These are phyloP conservation scores for Pilasporangium apinafurcum DNA, from an alignment of 352 stramenopile genomes.

Conservation along the genomic window DNA sequence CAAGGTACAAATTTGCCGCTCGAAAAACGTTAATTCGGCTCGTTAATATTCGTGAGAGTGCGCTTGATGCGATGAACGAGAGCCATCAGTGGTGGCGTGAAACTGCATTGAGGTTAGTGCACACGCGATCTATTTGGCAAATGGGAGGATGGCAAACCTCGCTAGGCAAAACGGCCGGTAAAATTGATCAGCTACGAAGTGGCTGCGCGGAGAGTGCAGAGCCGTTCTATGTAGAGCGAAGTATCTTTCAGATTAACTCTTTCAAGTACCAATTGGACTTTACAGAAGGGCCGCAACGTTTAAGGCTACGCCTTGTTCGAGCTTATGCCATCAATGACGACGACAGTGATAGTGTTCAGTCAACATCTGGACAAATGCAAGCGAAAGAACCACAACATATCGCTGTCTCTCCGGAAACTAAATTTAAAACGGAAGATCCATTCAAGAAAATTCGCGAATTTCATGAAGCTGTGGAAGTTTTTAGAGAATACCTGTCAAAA, in stretches of 20 bases:
- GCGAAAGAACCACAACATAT: background rate
- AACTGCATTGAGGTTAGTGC: conserved; percentile 18
- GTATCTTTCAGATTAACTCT: conserved; percentile 36
- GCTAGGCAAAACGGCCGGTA: background rate
- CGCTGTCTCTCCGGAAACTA: no score
- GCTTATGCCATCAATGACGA: conserved; percentile 18
- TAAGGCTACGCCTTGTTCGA: conserved; percentile 37
- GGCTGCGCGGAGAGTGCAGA: no score
- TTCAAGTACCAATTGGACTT: conserved; percentile 34
- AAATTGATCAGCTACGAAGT: background rate
- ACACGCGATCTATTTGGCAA: conserved; percentile 41
- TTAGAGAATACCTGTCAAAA: conserved; percentile 24
- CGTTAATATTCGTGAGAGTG: conserved; percentile 22
- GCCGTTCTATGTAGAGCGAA: conserved; percentile 17
- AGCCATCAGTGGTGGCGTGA: conserved; percentile 25
- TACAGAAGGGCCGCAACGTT: conserved; percentile 44
- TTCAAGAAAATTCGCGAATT: conserved; percentile 33
- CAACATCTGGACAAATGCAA: background rate
- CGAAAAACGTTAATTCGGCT: conserved; percentile 36
- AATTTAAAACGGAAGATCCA: conserved; percentile 6
- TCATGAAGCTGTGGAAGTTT: conserved; percentile 49
- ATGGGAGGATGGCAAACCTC: conserved; percentile 19
- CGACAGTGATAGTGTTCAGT: background rate
- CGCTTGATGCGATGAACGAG: conserved; percentile 31
- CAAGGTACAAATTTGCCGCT: conserved; percentile 7